Conservation (phyloP, 768 basidiomycete genomes). For the Cystofilobasidium macerans region DNA sequence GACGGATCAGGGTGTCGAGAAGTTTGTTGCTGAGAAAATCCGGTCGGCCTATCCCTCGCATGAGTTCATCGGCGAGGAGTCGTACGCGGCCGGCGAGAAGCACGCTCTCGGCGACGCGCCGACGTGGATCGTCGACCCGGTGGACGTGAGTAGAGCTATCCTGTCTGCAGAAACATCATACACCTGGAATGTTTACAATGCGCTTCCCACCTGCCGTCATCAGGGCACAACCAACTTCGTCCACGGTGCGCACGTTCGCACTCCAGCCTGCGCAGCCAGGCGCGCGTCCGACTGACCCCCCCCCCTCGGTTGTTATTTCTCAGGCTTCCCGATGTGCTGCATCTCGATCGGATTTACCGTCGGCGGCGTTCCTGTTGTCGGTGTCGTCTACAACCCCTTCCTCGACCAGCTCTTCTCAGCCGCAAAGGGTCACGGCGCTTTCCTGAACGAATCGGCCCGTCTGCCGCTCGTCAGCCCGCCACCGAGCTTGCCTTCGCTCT, state of each 20-base stretch:
- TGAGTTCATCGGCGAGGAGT: constrained; percentile 84
- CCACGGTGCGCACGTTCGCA: constrained; percentile 23
- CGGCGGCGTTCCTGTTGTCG: constrained; percentile 30
- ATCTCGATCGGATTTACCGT: constrained; percentile 85
- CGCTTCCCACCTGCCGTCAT: background rate
- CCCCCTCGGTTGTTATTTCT: background rate
- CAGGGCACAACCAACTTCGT: constrained; percentile 32
- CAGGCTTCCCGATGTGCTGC: constrained; percentile 67
- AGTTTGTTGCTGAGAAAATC: constrained; percentile 9
- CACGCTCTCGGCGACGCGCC: constrained; percentile 70
- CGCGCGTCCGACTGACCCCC: constrained; percentile 53
- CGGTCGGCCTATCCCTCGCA: constrained; percentile 52
- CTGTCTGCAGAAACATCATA: background rate
- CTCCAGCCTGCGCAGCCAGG: constrained; percentile 12
- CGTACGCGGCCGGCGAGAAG: constrained; percentile 61
- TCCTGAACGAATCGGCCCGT: constrained; percentile 48
- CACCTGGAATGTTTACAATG: no score
- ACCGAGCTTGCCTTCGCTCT: constrained; percentile 55
- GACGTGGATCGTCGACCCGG: constrained; percentile 44
- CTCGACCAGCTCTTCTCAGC: constrained; percentile 55
- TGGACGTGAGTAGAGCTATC: background rate
- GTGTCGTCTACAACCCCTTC: constrained; percentile 73
- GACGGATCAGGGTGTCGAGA: constrained; percentile 63
- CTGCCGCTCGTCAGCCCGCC: constrained; percentile 53
- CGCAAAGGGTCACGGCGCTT: constrained; percentile 67